Evolutionary conservation across 768 basidiomycete genomes (phyloP).

Genomic region (Nevesoporus exiguus): DNA sequence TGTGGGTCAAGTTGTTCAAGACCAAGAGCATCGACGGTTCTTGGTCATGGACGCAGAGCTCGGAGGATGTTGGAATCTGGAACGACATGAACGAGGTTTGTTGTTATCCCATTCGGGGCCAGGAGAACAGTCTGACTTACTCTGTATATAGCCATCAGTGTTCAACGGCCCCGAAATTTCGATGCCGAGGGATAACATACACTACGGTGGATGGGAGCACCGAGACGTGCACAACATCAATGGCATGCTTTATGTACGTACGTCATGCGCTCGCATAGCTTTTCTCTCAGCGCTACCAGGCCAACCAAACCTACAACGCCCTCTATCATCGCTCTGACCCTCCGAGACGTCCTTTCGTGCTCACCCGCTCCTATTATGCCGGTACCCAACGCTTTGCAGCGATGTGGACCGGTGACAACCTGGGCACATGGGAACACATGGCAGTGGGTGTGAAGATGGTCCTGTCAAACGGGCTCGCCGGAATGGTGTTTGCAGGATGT

Average conservation of each 20-base stretch:
- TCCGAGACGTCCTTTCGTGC: constrained; percentile 87
- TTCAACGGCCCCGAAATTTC: constrained; percentile 98
- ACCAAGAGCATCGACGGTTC: constrained; percentile 45
- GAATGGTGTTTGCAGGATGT: constrained; percentile 92
- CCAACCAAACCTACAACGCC: constrained; percentile 80
- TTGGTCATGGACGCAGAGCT: constrained; percentile 81
- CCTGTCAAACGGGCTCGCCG: constrained; percentile 80
- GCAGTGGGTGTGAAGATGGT: constrained; percentile 92
- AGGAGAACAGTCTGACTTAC: not conserved
- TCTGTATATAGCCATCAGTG: constrained; percentile 73
- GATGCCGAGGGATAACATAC: constrained; percentile 72
- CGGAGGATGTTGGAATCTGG: constrained; percentile 88
- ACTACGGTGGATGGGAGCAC: constrained; percentile 96
- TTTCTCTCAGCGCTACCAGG: constrained; percentile 41
- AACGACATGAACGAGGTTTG: constrained; percentile 99
- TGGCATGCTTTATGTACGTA: constrained; percentile 84
- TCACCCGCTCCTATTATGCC: constrained; percentile 92
- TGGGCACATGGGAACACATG: constrained; percentile 98
- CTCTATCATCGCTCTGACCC: constrained; percentile 70
- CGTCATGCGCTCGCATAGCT: not conserved
- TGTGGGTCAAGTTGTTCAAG: constrained; percentile 89
- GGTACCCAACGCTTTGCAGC: constrained; percentile 96
- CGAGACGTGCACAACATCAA: constrained; percentile 97
- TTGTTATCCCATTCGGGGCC: not conserved
- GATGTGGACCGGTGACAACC: constrained; percentile 99